Base-by-base conservation (phyloP, 2,329 filamentous ascomycete species). In the Penicillium psychrosexuale region DNA sequence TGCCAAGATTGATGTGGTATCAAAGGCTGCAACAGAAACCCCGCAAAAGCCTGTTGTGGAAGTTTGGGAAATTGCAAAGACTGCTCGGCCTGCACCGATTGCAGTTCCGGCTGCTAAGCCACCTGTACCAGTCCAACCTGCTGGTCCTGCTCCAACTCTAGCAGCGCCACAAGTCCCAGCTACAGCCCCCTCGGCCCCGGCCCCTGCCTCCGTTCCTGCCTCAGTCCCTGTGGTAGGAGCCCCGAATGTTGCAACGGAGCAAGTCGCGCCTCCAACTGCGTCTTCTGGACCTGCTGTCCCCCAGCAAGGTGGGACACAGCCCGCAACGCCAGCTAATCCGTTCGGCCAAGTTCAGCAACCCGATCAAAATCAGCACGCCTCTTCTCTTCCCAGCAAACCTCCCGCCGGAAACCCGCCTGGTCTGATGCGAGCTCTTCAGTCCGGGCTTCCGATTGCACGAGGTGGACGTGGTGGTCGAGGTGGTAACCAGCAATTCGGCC, bases 51-150 rank as follows among this genome's bases (percentile, higher is more conserved):
- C 91, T 0, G 91, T 97, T 4, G 83, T 78, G 9, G 91, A 97
- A 72, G 92, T 97, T 0, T 97, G 90, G 89, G 85, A 88, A 60
- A 77, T 89, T 51, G 91, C 88, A 0, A 92, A 93, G 73, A 78
- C 75, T 50, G 82, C 84, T 11, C 88, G 84, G 69, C 78, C 82
- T 51, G 61, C 73, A 19, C 70, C 78, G 19, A 52, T 79, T 19
- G 60, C 72, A 24, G 55, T 68, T 37, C 64, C 68, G 37, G 55
- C 66, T 27, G 58, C 63, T 15, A 74, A 69, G 59, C 67, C 70
- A 17, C 51, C 60, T 8, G 61, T 65, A 45, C 50, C 59, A 15
- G 55, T 56, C 15, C 57, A 60, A 34, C 44, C 56, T 34, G 56
- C 59, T 27, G 59, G 69, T 30, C 61, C 66, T 51, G 53, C 61